These are phyloP conservation scores for Moricandia moricandioides DNA, from an alignment of 345 rosid species.

Conservation along the genomic window DNA sequence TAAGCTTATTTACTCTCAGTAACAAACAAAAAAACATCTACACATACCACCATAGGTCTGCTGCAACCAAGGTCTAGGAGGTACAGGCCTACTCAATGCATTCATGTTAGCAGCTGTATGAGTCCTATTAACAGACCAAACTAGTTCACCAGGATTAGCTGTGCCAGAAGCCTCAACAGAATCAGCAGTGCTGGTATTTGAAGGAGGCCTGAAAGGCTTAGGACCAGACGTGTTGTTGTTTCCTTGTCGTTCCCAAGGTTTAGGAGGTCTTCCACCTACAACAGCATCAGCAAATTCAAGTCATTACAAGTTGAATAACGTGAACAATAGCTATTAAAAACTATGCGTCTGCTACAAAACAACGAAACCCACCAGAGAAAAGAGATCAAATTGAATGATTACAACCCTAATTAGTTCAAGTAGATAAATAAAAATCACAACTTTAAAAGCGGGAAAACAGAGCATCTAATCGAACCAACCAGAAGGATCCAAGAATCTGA, in stretches of 20 bases:
- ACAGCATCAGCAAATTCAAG: not conserved
- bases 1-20: not conserved
- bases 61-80: conserved; percentile 89
- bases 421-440: not conserved
- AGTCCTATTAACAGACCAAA: conserved; percentile 42
- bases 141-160: conserved; percentile 80
- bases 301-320: not conserved
- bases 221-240: conserved; percentile 52
- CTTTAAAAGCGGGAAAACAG: not conserved
- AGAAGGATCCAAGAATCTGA: not conserved
- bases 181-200: conserved; percentile 79
- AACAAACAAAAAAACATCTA: not conserved
- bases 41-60: conserved; percentile 52
- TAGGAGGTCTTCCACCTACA: conserved; percentile 69
- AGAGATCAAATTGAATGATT: not conserved
- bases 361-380: not conserved
- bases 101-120: conserved; percentile 50
- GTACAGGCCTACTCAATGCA: conserved; percentile 64
- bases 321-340: not conserved
- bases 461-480: not conserved
- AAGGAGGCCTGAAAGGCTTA: conserved; percentile 87
- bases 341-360: not conserved
- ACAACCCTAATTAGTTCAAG: conserved; percentile 6
- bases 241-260: conserved; percentile 96
- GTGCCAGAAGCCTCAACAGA: conserved; percentile 97